Percentiles rank a stretch among this genome's conserved stretches.
phyloP scores from a whole-genome alignment of 306 rosid species.

The Herpetospermum pedunculosum region DNA sequence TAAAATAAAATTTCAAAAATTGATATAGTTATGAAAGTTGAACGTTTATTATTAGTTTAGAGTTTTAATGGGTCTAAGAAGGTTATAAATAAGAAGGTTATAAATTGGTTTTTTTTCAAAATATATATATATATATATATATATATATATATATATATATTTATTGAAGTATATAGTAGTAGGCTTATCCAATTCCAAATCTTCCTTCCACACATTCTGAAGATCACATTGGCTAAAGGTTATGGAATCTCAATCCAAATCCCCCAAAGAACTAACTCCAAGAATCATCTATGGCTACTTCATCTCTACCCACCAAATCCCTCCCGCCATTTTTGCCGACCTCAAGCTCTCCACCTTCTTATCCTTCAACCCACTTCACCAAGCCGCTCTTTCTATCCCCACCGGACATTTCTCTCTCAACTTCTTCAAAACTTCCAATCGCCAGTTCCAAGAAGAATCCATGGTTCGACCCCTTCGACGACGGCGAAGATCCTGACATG shows the following conservation, averaged over 20 bases:
- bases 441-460: slow-evolving; percentile 44
- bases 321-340: slow-evolving; percentile 45
- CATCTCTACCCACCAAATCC: slow-evolving; percentile 39
- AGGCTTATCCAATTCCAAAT: slow-evolving; percentile 51
- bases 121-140: too few species aligned
- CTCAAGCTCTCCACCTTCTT: slow-evolving; percentile 26
- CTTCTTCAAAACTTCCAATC: slow-evolving; percentile 9
- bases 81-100: too few species aligned
- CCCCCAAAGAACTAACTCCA: not conserved
- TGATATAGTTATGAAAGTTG: too few species aligned
- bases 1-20: too few species aligned
- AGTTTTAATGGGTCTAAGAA: too few species aligned
- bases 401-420: slow-evolving; percentile 13
- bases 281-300: slow-evolving; percentile 37
- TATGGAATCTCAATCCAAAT: not conserved
- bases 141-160: too few species aligned
- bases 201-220: slow-evolving; percentile 52
- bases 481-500: slow-evolving; percentile 60
- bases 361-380: slow-evolving; percentile 22
- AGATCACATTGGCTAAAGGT: not conserved
- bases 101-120: too few species aligned
- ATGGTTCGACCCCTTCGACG: slow-evolving; percentile 79
- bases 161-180: too few species aligned
- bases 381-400: slow-evolving; percentile 29
- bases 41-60: too few species aligned